Evolutionary conservation across 306 rosid genomes (phyloP).

Genomic region (Castanea sativa): DNA sequence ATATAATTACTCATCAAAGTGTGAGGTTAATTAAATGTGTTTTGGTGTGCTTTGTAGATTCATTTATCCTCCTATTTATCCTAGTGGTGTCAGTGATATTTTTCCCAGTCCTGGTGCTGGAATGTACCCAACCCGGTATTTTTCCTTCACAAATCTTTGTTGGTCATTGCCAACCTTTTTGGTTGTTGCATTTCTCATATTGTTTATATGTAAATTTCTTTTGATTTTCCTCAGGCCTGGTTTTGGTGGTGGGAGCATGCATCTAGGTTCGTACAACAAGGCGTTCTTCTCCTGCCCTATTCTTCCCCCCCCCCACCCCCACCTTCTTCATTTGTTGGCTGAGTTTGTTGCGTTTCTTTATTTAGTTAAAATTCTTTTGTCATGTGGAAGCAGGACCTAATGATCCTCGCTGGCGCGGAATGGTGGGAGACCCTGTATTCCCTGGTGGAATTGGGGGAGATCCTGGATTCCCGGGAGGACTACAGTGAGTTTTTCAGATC

Average conservation of each 20-base stretch:
- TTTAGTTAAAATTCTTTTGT: conserved; percentile 12
- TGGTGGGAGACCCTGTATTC: conserved; percentile 47
- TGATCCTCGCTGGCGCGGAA: conserved; percentile 69
- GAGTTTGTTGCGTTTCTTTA: neutral
- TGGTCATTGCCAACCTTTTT: neutral
- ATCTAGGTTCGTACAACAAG: conserved; percentile 50
- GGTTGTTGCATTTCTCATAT: neutral
- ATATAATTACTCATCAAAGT: neutral
- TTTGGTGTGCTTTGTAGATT: conserved; percentile 40
- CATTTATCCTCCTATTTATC: conserved; percentile 46
- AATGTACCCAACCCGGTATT: conserved; percentile 61
- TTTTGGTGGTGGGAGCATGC: conserved; percentile 77
- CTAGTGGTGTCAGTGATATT: conserved; percentile 60
- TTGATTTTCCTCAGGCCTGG: conserved; percentile 45
- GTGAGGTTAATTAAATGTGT: conserved; percentile 16
- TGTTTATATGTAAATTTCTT: conserved; percentile 4
- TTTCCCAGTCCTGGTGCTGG: conserved; percentile 84
- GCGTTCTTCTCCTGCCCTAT: neutral
- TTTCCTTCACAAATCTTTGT: conserved; percentile 1
- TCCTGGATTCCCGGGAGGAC: conserved; percentile 58
- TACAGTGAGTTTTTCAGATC: conserved; percentile 55
- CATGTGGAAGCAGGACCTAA: conserved; percentile 55
- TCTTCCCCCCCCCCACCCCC: neutral
- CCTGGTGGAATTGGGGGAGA: conserved; percentile 52
- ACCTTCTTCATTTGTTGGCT: neutral